Base-by-base conservation (phyloP, 1,284 basidiomycete species). In the Ganoderma leucocontextum region DNA sequence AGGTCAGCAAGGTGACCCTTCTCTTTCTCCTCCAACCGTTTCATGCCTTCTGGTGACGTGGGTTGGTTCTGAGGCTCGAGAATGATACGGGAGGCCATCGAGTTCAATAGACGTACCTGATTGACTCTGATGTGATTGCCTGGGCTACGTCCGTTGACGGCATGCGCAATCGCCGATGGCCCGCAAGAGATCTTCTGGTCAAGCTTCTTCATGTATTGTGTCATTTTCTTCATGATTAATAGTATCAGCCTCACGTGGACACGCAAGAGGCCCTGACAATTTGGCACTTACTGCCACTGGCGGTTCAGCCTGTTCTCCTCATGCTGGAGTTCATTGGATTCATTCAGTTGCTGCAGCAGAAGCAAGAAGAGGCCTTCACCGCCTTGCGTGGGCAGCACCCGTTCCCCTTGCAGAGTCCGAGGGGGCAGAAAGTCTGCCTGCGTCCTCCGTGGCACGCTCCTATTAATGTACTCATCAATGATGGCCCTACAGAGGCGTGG, bases 201-300 rank as follows among this genome's bases (percentile, higher is more conserved):
- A 6, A 47, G 44, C n/a, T 47, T 47, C n/a, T 47, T 47, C 7
- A 47, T 3, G 44, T 47, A n/a, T n/a, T 47, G 44, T n/a, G 22
- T 15, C 7, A 15, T 9, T 7, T 22, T 47, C 19, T 47, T 19
- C 13, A 19, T 47, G 44, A 5, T 1, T 22, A 2, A n/a, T n/a
- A n/a, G 9, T n/a, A 15, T 47, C n/a, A 47, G 44, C n/a, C n/a
- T 47, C n/a, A n/a, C n/a, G n/a, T n/a, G n/a, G n/a, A n/a, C n/a
- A n/a, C n/a, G n/a, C n/a, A n/a, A n/a, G n/a, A n/a, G n/a, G n/a
- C n/a, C n/a, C n/a, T n/a, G n/a, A n/a, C n/a, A n/a, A n/a, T n/a
- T n/a, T n/a, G n/a, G n/a, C n/a, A 47, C 44, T n/a, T 47, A 47
- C 44, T 47, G 44, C 44, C 44, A 47, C 19, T 47, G 44, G 44